Conservation (phyloP, 1,139 yeast species). For the Saccharomyces uvarum region DNA sequence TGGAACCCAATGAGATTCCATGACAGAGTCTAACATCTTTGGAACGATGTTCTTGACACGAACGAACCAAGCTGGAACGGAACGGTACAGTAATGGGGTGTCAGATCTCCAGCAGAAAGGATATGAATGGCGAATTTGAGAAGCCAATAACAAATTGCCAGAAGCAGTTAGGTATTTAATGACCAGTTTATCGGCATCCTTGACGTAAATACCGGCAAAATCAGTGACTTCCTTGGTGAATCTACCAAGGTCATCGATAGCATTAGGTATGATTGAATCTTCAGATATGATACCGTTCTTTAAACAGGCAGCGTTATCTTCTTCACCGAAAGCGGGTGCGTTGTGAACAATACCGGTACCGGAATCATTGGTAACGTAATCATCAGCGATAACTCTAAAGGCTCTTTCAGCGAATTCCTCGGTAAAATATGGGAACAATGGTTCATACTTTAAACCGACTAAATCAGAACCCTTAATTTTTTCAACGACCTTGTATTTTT, state of each 20-base stretch:
- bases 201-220: conserved; percentile 78
- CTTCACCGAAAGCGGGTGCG: conserved; percentile 98
- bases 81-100: conserved; percentile 90
- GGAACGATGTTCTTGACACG: conserved; percentile 82
- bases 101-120: conserved; percentile 99
- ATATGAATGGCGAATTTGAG: conserved; percentile 89
- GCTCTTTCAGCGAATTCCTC: conserved; percentile 69
- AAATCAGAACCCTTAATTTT: conserved; percentile 71
- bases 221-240: conserved; percentile 70
- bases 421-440: conserved; percentile 73
- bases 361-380: conserved; percentile 82
- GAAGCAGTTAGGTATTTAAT: conserved; percentile 73
- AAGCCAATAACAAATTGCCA: conserved; percentile 66
- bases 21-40: conserved; percentile 79
- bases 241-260: conserved; percentile 85
- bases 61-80: conserved; percentile 98
- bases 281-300: conserved; percentile 67
- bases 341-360: conserved; percentile 99
- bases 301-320: conserved; percentile 80
- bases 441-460: conserved; percentile 71
- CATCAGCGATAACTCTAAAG: conserved; percentile 72
- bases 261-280: conserved; percentile 74
- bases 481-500: conserved; percentile 76
- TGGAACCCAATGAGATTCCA: conserved; percentile 93
- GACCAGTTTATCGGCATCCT: conserved; percentile 90